Conservation (phyloP, 306 rosid species). For the Elaeagnus macrophylla region DNA sequence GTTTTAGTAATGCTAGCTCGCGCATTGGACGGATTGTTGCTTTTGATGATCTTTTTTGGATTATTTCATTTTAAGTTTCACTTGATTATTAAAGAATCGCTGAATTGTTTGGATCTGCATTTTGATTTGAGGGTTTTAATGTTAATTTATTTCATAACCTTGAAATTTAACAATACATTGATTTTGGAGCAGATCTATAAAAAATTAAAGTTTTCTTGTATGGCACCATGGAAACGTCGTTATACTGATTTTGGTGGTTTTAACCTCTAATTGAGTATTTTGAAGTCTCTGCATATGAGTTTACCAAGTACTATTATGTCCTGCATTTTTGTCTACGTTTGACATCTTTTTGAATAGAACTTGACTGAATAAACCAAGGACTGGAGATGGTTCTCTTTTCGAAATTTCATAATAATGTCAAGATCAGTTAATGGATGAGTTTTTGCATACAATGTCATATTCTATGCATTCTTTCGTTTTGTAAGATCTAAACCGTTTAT, state of each 20-base stretch:
- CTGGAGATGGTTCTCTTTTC: too few species aligned
- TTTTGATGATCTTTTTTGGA: constrained; percentile 6
- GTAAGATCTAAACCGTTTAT: too few species aligned
- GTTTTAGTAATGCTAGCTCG: background rate
- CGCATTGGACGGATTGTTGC: constrained; percentile 15
- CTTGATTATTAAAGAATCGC: constrained; percentile 20
- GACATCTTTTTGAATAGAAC: too few species aligned
- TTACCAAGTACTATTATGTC: background rate
- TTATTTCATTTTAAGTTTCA: constrained; percentile 4
- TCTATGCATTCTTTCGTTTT: too few species aligned
- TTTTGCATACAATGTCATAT: too few species aligned
- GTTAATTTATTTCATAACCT: background rate
- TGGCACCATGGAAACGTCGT: background rate
- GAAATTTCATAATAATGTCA: too few species aligned
- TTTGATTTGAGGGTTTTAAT: constrained; percentile 29
- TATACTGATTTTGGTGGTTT: constrained; percentile 2
- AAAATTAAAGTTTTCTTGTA: background rate
- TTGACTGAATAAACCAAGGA: too few species aligned
- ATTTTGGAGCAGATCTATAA: constrained; percentile 40
- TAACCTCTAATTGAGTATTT: too few species aligned
- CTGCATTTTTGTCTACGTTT: too few species aligned
- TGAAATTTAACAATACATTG: constrained; percentile 12
- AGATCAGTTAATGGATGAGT: too few species aligned
- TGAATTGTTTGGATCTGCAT: constrained; percentile 8
- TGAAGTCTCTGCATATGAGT: background rate